Evolutionary conservation across 345 rosid genomes (phyloP).

Genomic region (Populus ilicifolia): DNA sequence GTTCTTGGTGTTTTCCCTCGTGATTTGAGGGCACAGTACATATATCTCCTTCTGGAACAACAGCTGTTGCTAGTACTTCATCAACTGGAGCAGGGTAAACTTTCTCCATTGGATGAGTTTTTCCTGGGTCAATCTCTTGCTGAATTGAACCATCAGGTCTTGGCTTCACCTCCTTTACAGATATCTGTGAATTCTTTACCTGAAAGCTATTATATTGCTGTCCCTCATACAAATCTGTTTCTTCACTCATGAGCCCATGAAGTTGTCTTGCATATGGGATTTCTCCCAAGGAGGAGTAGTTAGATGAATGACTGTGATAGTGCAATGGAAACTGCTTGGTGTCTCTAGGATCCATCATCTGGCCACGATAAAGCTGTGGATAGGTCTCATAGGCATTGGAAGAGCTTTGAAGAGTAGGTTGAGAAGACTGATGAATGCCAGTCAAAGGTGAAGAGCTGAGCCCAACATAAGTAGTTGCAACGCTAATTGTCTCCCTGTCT

Average conservation of each 20-base stretch:
- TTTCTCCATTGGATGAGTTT: slow-evolving; percentile 21
- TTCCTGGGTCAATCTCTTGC: slow-evolving; percentile 36
- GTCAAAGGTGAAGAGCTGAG: slow-evolving; percentile 38
- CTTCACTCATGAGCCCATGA: slow-evolving; percentile 40
- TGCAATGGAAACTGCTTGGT: slow-evolving; percentile 36
- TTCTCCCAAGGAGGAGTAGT: slow-evolving; percentile 34
- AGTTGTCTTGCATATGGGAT: slow-evolving; percentile 33
- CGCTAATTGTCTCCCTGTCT: slow-evolving; percentile 34
- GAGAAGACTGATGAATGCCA: slow-evolving; percentile 40
- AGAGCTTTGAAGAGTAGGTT: slow-evolving; percentile 38
- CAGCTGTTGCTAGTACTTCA: slow-evolving; percentile 17
- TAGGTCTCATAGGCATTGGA: slow-evolving; percentile 41
- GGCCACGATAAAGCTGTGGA: slow-evolving; percentile 44
- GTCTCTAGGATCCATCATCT: slow-evolving; percentile 43
- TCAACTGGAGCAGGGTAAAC: slow-evolving; percentile 34
- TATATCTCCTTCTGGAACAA: slow-evolving; percentile 25
- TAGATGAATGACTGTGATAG: slow-evolving; percentile 36
- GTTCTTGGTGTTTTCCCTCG: slow-evolving; percentile 32
- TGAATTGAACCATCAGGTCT: slow-evolving; percentile 35
- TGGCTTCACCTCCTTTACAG: slow-evolving; percentile 32
- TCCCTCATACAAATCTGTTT: slow-evolving; percentile 38
- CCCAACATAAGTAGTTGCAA: slow-evolving; percentile 31
- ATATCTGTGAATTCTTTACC: slow-evolving; percentile 34
- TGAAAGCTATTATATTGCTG: slow-evolving; percentile 34
- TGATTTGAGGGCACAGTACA: slow-evolving; percentile 29